Percentiles rank a stretch among this genome's conserved stretches.
These are phyloP conservation scores for Penicillium ochrochloron DNA, from an alignment of 495 filamentous ascomycete species.

Conservation along the genomic window DNA sequence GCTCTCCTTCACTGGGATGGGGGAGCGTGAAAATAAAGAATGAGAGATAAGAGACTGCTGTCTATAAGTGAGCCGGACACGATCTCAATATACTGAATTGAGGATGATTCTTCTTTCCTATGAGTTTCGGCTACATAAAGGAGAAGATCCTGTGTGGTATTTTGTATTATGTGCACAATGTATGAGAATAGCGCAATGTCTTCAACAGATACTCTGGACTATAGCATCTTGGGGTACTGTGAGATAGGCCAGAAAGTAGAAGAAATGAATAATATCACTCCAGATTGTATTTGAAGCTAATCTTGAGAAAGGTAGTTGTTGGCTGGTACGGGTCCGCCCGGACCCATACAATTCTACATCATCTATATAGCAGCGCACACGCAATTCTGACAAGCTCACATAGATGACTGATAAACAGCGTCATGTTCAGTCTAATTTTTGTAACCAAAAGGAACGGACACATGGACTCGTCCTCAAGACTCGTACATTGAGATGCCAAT, in stretches of 20 bases:
- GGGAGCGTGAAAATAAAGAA: conserved; percentile 29
- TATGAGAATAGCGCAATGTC: conserved; percentile 2
- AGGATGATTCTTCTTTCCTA: conserved; percentile 21
- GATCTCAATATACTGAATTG: conserved; percentile 33
- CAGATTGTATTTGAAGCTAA: background rate
- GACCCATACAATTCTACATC: background rate
- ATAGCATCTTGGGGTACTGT: background rate
- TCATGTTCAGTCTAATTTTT: background rate
- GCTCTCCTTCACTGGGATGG: conserved; percentile 25
- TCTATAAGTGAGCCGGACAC: conserved; percentile 25
- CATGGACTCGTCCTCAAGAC: background rate
- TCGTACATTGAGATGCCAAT: background rate
- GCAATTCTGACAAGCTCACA: background rate
- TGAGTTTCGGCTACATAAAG: conserved; percentile 26
- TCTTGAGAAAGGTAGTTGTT: background rate
- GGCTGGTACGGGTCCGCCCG: conserved; percentile 1
- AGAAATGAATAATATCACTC: background rate
- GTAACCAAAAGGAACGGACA: background rate
- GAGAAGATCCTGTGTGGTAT: conserved; percentile 19
- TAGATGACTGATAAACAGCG: background rate
- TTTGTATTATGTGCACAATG: conserved; percentile 6
- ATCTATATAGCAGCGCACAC: background rate
- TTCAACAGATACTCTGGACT: conserved; percentile 6
- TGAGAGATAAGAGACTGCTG: conserved; percentile 18
- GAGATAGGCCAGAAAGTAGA: background rate